A percentile compares a stretch with the other conserved stretches of the same genome.
These are phyloP conservation scores for Delonix regia DNA, from an alignment of 306 rosid species.

Conservation along the genomic window DNA sequence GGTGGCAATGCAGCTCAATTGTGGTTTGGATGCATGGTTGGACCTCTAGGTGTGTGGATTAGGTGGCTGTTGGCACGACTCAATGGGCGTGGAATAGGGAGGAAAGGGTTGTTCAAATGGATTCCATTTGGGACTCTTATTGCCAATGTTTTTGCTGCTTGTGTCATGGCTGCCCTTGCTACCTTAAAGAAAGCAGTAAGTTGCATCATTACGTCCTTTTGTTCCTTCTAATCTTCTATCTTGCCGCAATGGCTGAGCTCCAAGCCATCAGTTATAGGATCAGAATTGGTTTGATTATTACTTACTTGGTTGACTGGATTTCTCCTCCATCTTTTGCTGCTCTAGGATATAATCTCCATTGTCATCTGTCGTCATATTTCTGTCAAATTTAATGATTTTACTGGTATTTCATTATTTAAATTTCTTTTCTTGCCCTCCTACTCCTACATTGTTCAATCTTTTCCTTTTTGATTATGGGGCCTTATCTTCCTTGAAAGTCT, in stretches of 20 bases:
- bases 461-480: neutral
- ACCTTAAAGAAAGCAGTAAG: conserved; percentile 54
- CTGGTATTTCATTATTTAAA: neutral
- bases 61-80: conserved; percentile 76
- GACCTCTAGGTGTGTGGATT: conserved; percentile 83
- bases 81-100: conserved; percentile 75
- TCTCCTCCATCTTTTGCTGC: neutral
- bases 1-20: conserved; percentile 44
- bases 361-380: neutral
- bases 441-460: neutral
- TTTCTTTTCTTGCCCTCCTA: neutral
- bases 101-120: conserved; percentile 53
- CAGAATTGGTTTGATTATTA: neutral
- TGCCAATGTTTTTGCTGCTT: conserved; percentile 75
- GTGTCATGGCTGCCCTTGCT: conserved; percentile 69
- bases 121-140: conserved; percentile 74
- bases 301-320: neutral
- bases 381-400: neutral
- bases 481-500: neutral
- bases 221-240: neutral
- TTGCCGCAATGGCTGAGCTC: neutral
- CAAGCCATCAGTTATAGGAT: neutral
- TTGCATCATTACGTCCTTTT: neutral
- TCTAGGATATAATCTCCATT: neutral
- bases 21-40: conserved; percentile 79